These are phyloP conservation scores for Spathaspora passalidarum DNA, from an alignment of 805 yeast species.

Conservation along the genomic window DNA sequence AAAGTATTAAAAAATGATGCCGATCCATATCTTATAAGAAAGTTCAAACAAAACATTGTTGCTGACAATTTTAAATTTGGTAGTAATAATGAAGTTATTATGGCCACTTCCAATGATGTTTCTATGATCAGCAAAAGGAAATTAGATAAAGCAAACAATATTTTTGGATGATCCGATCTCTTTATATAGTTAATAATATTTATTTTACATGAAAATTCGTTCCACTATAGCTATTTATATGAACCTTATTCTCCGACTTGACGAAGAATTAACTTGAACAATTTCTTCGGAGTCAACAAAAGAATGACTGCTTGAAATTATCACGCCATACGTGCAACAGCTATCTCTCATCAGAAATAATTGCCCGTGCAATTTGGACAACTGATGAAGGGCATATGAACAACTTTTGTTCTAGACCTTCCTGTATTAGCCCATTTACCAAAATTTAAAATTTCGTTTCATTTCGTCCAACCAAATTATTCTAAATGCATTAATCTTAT, in stretches of 20 bases:
- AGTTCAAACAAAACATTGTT: conserved; percentile 58
- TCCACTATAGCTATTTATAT: no score
- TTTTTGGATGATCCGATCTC: conserved; percentile 3
- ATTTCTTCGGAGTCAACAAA: no score
- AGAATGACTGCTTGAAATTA: no score
- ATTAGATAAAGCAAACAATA: conserved; percentile 38
- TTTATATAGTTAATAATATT: background rate
- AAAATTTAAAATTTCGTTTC: conserved; percentile 50
- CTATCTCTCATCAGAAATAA: no score
- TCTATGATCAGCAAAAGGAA: conserved; percentile 61
- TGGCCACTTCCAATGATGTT: conserved; percentile 75
- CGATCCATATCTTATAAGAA: conserved; percentile 53
- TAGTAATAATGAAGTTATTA: conserved; percentile 64
- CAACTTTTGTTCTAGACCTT: no score
- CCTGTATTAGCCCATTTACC: conserved; percentile 8
- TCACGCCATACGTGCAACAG: conserved; percentile 7
- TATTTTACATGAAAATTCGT: no score
- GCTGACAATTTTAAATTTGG: conserved; percentile 80
- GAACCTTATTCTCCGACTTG: no score
- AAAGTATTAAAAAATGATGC: conserved; percentile 49
- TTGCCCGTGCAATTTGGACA: no score
- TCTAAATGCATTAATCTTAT: conserved; percentile 60
- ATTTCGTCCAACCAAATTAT: conserved; percentile 60
- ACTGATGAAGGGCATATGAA: no score
- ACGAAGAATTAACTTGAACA: no score